Evolutionary conservation across 2,329 filamentous ascomycete species (phyloP), one percentile per base, ranked within the genome.

Genomic region (Colletotrichum sansevieriae): DNA sequence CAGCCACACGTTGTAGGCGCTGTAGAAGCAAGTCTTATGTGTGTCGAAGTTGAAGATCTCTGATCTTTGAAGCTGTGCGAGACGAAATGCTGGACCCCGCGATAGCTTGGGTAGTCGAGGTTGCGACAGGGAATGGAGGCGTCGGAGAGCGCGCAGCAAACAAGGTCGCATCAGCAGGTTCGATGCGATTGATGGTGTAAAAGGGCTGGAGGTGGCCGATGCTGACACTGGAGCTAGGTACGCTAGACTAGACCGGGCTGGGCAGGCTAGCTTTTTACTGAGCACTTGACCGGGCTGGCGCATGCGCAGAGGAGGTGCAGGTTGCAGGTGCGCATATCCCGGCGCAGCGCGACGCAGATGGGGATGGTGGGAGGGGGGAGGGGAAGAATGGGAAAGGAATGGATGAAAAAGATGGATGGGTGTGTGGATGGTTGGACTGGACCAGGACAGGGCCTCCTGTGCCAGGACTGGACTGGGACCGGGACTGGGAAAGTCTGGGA

Each of bases 291-390:
- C 61, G 51, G 64, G 51, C 43, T 63, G 59, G 44, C 54, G 65
- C 65, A 54, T 63, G 59, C 39, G 49, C 65, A 65, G 43, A 22
- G 35, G 44, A 59, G 65, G 43, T 56, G 57, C 57, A 60, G 57
- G 13, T 33, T 41, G 37, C 37, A 39, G 37, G 35, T 63, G 65
- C 65, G 64, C 44, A 59, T 68, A 41, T 55, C 65, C 65, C 41
- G 61, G 65, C 54, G 65, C 54, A 68, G 55, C 52, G 47, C 65
- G 37, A 68, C 43, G 55, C 35, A 60, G 65, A 65, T 59, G 46
- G 54, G 22, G 51, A 35, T 11, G 39, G 43, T 5, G 43, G 43
- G 43, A 46, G n/a, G 43, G 43, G n/a, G 43, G n/a, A 15, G 25
- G 49, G n/a, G 49, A 10, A 25, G 29, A 18, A 18, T 41, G 57